These are phyloP conservation scores for Kuraishia molischiana DNA, from an alignment of 805 yeast genomes.

Conservation along the genomic window DNA sequence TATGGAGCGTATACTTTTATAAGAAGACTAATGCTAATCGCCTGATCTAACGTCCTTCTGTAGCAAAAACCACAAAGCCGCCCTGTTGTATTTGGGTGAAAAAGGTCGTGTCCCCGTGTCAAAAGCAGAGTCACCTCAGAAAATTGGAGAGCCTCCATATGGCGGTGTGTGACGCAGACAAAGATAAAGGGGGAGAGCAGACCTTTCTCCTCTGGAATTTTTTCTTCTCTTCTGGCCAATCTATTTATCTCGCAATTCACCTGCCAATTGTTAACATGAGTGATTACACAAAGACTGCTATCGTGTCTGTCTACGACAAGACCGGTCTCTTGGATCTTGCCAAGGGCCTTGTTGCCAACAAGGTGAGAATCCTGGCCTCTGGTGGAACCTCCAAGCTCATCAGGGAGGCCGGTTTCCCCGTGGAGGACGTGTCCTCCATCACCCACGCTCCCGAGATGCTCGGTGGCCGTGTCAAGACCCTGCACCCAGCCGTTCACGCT, in stretches of 20 bases:
- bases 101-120: background rate
- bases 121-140: too few relatives aligned
- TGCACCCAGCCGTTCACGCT: slow-evolving; percentile 98
- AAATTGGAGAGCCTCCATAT: too few relatives aligned
- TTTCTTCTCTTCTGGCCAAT: too few relatives aligned
- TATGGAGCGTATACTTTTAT: background rate
- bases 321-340: slow-evolving; percentile 95
- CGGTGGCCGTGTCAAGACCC: slow-evolving; percentile 96
- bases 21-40: too few relatives aligned
- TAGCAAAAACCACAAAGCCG: too few relatives aligned
- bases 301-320: slow-evolving; percentile 93
- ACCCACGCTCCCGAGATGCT: slow-evolving; percentile 99
- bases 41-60: too few relatives aligned
- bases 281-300: slow-evolving; percentile 69
- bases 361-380: slow-evolving; percentile 88
- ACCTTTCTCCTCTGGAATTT: too few relatives aligned
- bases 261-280: slow-evolving; percentile 15
- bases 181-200: too few relatives aligned
- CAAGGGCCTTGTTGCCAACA: slow-evolving; percentile 82
- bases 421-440: slow-evolving; percentile 88
- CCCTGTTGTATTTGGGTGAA: too few relatives aligned
- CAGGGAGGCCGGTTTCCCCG: slow-evolving; percentile 97
- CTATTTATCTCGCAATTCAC: too few relatives aligned
- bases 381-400: slow-evolving; percentile 95
- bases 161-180: too few relatives aligned